These are phyloP conservation scores for Saccharomyces hybrid DNA, from an alignment of 1,139 yeast species.

Conservation along the genomic window DNA sequence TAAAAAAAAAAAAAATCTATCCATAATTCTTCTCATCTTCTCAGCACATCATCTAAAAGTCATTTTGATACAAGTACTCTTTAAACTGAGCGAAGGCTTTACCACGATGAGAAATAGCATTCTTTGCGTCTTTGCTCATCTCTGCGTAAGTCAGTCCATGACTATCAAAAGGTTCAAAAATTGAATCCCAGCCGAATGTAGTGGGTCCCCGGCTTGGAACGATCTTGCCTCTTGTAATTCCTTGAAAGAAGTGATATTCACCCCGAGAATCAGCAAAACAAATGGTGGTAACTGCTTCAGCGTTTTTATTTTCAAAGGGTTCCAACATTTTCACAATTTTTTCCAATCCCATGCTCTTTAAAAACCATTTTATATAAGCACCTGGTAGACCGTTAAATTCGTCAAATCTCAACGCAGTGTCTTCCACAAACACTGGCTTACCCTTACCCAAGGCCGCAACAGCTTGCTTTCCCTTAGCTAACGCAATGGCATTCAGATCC, in stretches of 20 bases:
- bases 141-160: slow-evolving; percentile 76
- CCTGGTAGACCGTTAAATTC: slow-evolving; percentile 89
- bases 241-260: slow-evolving; percentile 72
- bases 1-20: slow-evolving; percentile 6
- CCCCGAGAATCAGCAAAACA: slow-evolving; percentile 88
- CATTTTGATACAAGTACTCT: slow-evolving; percentile 39
- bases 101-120: slow-evolving; percentile 78
- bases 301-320: slow-evolving; percentile 77
- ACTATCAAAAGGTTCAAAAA: slow-evolving; percentile 62
- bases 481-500: slow-evolving; percentile 65
- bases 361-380: slow-evolving; percentile 87
- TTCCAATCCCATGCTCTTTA: slow-evolving; percentile 58
- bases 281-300: slow-evolving; percentile 86
- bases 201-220: slow-evolving; percentile 68
- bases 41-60: background rate
- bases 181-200: slow-evolving; percentile 91
- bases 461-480: slow-evolving; percentile 73
- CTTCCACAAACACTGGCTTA: slow-evolving; percentile 91
- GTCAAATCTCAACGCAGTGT: slow-evolving; percentile 79
- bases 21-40: background rate
- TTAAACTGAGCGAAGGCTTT: slow-evolving; percentile 71
- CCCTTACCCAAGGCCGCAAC: slow-evolving; percentile 41
- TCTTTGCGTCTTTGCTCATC: slow-evolving; percentile 69
- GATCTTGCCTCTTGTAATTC: slow-evolving; percentile 71
- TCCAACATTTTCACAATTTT: slow-evolving; percentile 71